Base-by-base conservation (phyloP, 768 basidiomycete genomes). In the Termitomyces sp. region DNA sequence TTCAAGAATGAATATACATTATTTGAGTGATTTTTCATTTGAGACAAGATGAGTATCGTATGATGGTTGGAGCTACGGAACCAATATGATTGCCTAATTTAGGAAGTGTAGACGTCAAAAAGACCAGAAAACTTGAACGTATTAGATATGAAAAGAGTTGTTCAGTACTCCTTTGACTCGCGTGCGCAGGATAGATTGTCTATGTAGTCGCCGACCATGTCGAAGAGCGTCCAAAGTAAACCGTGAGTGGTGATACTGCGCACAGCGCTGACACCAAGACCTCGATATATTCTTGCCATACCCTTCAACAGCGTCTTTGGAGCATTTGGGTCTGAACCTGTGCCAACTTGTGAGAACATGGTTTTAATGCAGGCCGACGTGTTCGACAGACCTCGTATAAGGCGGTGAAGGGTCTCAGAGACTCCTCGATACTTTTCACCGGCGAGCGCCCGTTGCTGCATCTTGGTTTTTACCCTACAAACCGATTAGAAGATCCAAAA, bases 161-260 rank as follows among this genome's bases (percentile, higher is more conserved):
- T 22, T 57, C 65, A 67, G 57, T 45, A 43, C 32, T 64, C 63
- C 59, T 66, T 63, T 49, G 66, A 64, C 33, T 69, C 64, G 44
- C 75, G 73, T 70, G 66, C 62, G 40, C 68, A 64, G 38, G 76
- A 74, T 70, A 79, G 67, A 63, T 71, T 72, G 70, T 92, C 90
- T 66, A 92, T 90, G 69, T 87, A 89, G 64, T 81, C 74, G 42
- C 86, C 81, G 32, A 83, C 85, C 63, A 87, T 74, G 75, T 97
- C 94, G 69, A 94, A 94, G 60, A 97, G 78, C 8, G 94, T 96
- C 94, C 94, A 97, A 52, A 95, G 77, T 40, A 96, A 77, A 22
- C 95, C 95, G 63, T 97, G 95, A 7, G 94, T 96, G 33, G 94
- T 91, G 66, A 96, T 88, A 64, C 90, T 94, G 53, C 97, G 84